phyloP scores from a whole-genome alignment of 805 yeast species.

The Sugiyamaella chiloensis region DNA sequence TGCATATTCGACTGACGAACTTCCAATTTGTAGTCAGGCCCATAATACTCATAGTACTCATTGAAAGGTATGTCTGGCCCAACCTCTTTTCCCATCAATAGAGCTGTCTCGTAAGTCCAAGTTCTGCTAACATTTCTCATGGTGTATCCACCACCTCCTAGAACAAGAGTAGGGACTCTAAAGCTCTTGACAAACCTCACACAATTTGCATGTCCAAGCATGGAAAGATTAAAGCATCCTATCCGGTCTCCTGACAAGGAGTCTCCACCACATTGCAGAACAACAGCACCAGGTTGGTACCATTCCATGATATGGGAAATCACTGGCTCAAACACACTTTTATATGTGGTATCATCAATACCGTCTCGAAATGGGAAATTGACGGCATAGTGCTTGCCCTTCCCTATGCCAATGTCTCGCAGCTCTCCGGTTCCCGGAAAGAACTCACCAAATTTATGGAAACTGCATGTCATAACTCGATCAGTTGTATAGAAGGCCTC shows the following conservation, averaged over 20 bases:
- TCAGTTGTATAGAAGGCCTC: constrained; percentile 95
- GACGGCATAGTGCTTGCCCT: constrained; percentile 82
- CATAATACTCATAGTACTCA: constrained; percentile 95
- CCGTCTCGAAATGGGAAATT: constrained; percentile 95
- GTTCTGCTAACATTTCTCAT: constrained; percentile 91
- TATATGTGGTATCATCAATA: constrained; percentile 89
- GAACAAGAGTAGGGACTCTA: constrained; percentile 82
- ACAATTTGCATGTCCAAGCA: constrained; percentile 93
- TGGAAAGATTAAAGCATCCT: constrained; percentile 90
- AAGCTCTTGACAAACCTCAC: constrained; percentile 85
- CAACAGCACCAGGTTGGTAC: constrained; percentile 91
- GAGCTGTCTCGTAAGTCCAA: constrained; percentile 93
- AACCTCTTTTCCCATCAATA: constrained; percentile 57
- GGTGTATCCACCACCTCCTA: constrained; percentile 98
- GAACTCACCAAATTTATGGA: constrained; percentile 94
- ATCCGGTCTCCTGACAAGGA: constrained; percentile 88
- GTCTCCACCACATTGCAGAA: constrained; percentile 97
- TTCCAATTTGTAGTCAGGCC: constrained; percentile 93
- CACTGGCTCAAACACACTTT: constrained; percentile 58
- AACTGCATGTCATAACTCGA: constrained; percentile 93
- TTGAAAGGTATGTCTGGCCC: constrained; percentile 76
- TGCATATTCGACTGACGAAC: constrained; percentile 96
- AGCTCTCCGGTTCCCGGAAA: constrained; percentile 97
- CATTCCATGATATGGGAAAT: constrained; percentile 87
- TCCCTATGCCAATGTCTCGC: constrained; percentile 84